Conservation (phyloP, 2,329 filamentous ascomycete genomes). For the Curvularia eragrostidis region DNA sequence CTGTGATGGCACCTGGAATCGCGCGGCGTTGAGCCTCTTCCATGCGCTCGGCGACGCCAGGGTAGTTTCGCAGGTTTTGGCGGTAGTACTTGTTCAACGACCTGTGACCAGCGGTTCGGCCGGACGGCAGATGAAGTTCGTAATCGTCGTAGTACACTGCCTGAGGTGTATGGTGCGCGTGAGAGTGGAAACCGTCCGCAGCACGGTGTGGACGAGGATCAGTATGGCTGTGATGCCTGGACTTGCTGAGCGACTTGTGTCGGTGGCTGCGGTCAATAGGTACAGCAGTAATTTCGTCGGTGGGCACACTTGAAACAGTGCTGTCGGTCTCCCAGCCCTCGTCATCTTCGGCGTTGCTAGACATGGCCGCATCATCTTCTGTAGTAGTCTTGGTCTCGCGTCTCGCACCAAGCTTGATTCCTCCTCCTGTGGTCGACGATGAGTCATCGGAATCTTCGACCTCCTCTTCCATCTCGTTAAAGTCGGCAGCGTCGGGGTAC, state of each 20-base stretch:
- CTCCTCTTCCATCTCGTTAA: slow-evolving; percentile 58
- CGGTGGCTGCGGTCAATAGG: slow-evolving; percentile 76
- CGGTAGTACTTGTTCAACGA: slow-evolving; percentile 87
- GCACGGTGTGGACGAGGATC: slow-evolving; percentile 77
- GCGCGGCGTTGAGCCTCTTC: slow-evolving; percentile 63
- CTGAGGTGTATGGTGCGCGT: slow-evolving; percentile 74
- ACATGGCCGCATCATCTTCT: slow-evolving; percentile 49
- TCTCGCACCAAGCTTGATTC: slow-evolving; percentile 73
- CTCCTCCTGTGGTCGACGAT: slow-evolving; percentile 56
- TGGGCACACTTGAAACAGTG: slow-evolving; percentile 83
- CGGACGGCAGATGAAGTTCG: slow-evolving; percentile 90
- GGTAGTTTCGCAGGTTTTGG: slow-evolving; percentile 89
- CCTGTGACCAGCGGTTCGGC: slow-evolving; percentile 87
- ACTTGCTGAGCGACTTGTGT: slow-evolving; percentile 73
- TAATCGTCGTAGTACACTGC: slow-evolving; percentile 91
- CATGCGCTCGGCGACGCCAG: slow-evolving; percentile 76
- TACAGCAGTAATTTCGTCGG: slow-evolving; percentile 80
- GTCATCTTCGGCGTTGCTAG: slow-evolving; percentile 64
- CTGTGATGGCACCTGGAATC: slow-evolving; percentile 55
- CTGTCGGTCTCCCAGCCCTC: slow-evolving; percentile 97
- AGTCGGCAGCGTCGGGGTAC: slow-evolving; percentile 79
- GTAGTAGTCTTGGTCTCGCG: slow-evolving; percentile 57
- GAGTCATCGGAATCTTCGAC: slow-evolving; percentile 55
- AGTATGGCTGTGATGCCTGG: slow-evolving; percentile 75
- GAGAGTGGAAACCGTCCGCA: slow-evolving; percentile 80